Evolutionary conservation across 2,329 filamentous ascomycete genomes (phyloP).

Genomic region (Ascocoryne sarcoides): DNA sequence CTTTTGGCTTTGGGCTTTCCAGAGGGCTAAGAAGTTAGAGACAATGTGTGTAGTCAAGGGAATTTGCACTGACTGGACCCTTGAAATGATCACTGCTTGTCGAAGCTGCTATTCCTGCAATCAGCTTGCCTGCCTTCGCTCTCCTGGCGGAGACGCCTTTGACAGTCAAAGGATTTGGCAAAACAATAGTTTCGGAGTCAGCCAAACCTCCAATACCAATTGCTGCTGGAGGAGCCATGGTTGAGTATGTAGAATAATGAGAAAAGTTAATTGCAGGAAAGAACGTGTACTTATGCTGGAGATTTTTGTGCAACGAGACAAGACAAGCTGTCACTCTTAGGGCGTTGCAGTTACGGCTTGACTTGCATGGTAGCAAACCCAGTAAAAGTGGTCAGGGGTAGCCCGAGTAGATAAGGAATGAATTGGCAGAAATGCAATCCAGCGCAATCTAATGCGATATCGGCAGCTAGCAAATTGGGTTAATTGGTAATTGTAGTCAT

Average conservation of each 20-base stretch:
- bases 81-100: constrained; percentile 81
- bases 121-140: constrained; percentile 60
- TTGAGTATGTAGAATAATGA: constrained; percentile 7
- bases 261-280: constrained; percentile 4
- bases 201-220: constrained; percentile 31
- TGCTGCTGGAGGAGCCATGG: constrained; percentile 36
- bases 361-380: no score
- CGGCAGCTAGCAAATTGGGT: no score
- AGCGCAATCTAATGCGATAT: no score
- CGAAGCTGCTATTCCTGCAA: constrained; percentile 67
- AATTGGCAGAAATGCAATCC: no score
- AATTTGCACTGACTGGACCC: constrained; percentile 47
- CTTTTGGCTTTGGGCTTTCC: constrained; percentile 68
- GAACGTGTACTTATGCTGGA: constrained; percentile 1
- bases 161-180: constrained; percentile 43
- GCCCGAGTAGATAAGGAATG: no score
- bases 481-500: no score
- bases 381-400: no score
- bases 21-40: constrained; percentile 32
- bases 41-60: not conserved
- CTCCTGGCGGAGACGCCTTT: constrained; percentile 60
- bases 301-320: no score
- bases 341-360: no score
- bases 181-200: constrained; percentile 32
- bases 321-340: no score